phyloP scores from a whole-genome alignment of 2,329 filamentous ascomycete genomes.

The Zymoseptoria brevis region DNA sequence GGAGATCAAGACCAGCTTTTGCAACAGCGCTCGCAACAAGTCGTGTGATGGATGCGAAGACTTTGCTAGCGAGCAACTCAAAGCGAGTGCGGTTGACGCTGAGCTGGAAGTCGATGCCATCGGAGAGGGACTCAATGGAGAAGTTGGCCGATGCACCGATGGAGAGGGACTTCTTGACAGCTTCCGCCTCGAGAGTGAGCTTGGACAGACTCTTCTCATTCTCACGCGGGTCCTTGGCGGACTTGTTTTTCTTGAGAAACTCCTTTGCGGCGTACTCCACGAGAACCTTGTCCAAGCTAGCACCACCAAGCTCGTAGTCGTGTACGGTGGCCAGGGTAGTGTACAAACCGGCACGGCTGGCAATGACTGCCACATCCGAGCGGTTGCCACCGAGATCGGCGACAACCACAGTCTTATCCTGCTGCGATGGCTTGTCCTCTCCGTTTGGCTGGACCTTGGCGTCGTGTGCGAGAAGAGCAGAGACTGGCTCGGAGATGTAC shows the following conservation, averaged over 20 bases:
- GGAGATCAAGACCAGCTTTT: slow-evolving; percentile 84
- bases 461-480: slow-evolving; percentile 84
- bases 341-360: slow-evolving; percentile 91
- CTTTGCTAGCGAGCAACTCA: slow-evolving; percentile 78
- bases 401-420: slow-evolving; percentile 86
- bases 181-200: slow-evolving; percentile 83
- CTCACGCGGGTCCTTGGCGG: slow-evolving; percentile 62
- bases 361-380: slow-evolving; percentile 83
- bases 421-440: slow-evolving; percentile 59
- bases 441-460: slow-evolving; percentile 43
- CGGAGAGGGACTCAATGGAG: slow-evolving; percentile 82
- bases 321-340: slow-evolving; percentile 87
- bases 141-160: slow-evolving; percentile 82
- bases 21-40: slow-evolving; percentile 77
- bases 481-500: slow-evolving; percentile 83
- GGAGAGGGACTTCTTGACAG: slow-evolving; percentile 84
- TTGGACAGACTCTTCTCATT: slow-evolving; percentile 80
- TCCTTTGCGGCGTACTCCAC: slow-evolving; percentile 98
- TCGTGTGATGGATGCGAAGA: slow-evolving; percentile 80
- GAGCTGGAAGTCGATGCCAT: slow-evolving; percentile 82
- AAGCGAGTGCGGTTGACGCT: slow-evolving; percentile 91
- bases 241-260: slow-evolving; percentile 93
- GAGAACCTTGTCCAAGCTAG: slow-evolving; percentile 78
- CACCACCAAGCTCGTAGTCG: slow-evolving; percentile 88
- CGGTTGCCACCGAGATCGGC: slow-evolving; percentile 88